Evolutionary conservation across 2,329 filamentous ascomycete species (phyloP).

Genomic region (Cercospora sojina): DNA sequence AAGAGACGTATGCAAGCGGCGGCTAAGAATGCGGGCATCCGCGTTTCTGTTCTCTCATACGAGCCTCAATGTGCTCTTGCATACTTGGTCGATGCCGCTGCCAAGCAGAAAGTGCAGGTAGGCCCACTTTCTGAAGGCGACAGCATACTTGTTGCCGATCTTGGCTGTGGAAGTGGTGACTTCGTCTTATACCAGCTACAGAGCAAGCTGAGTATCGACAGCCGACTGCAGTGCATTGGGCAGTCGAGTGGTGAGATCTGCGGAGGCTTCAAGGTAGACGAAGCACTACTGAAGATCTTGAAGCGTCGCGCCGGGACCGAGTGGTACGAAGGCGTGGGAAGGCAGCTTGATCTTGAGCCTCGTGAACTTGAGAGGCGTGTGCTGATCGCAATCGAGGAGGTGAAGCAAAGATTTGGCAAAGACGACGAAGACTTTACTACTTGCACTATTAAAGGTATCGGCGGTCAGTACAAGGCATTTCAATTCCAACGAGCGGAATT

Average conservation of each 20-base stretch:
- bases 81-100: conserved; percentile 13
- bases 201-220: neutral
- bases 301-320: neutral
- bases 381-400: conserved; percentile 9
- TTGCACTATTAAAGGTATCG: neutral
- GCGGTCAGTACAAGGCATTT: neutral
- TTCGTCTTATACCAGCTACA: conserved; percentile 5
- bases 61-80: conserved; percentile 24
- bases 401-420: conserved; percentile 6
- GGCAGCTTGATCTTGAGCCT: neutral
- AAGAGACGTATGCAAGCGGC: conserved; percentile 18
- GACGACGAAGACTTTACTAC: neutral
- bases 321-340: neutral
- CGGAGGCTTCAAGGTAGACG: conserved; percentile 17
- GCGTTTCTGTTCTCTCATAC: conserved; percentile 12
- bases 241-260: conserved; percentile 16
- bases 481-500: conserved; percentile 2
- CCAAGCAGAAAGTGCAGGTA: neutral
- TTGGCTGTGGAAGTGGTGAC: conserved; percentile 7
- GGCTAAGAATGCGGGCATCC: conserved; percentile 15
- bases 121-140: conserved; percentile 5
- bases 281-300: conserved; percentile 4
- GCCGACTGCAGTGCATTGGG: conserved; percentile 13
- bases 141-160: conserved; percentile 7
- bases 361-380: conserved; percentile 15